A percentile compares a stretch with the other conserved stretches of the same genome.
Evolutionary conservation across 768 basidiomycete species (phyloP).

Genomic region (Lactarius hatsudake): DNA sequence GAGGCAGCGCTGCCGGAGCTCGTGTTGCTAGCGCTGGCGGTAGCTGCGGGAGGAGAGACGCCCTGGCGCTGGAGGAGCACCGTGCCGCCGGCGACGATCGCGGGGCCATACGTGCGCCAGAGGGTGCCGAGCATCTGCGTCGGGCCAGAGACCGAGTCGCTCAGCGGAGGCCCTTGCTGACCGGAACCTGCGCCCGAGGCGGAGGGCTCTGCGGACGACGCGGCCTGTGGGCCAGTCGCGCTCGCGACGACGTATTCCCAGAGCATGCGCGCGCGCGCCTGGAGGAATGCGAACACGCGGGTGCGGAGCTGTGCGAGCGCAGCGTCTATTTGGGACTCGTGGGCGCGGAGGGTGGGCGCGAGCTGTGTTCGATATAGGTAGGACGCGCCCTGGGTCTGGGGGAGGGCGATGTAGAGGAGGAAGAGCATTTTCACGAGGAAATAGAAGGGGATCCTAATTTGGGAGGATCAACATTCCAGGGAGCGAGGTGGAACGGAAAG

Average conservation of each 20-base stretch:
- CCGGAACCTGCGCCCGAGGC: conserved; percentile 29
- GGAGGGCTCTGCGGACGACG: conserved; percentile 27
- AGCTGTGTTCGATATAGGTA: conserved; percentile 80
- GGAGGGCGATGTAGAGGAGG: conserved; percentile 86
- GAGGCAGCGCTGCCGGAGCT: neutral
- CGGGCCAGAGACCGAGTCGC: conserved; percentile 60
- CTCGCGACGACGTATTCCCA: conserved; percentile 63
- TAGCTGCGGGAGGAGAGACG: conserved; percentile 33
- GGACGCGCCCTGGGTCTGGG: conserved; percentile 85
- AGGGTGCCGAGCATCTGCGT: conserved; percentile 61
- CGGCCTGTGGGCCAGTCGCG: conserved; percentile 42
- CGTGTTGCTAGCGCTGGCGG: conserved; percentile 10
- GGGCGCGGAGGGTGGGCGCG: conserved; percentile 75
- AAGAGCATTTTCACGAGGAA: conserved; percentile 76
- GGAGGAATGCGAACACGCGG: conserved; percentile 59
- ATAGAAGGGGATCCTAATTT: conserved; percentile 83
- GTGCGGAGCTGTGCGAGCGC: conserved; percentile 64
- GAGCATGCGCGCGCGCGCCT: conserved; percentile 55
- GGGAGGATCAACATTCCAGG: conserved; percentile 18
- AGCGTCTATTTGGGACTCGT: conserved; percentile 84
- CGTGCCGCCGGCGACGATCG: conserved; percentile 64
- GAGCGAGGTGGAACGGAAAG: conserved; percentile 3
- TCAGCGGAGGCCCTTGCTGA: conserved; percentile 45
- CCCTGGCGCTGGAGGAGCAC: conserved; percentile 56
- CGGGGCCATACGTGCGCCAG: conserved; percentile 79